Evolutionary conservation across 768 basidiomycete species (phyloP), one percentile per base, ranked within the genome.

Genomic region (Suillus subluteus): DNA sequence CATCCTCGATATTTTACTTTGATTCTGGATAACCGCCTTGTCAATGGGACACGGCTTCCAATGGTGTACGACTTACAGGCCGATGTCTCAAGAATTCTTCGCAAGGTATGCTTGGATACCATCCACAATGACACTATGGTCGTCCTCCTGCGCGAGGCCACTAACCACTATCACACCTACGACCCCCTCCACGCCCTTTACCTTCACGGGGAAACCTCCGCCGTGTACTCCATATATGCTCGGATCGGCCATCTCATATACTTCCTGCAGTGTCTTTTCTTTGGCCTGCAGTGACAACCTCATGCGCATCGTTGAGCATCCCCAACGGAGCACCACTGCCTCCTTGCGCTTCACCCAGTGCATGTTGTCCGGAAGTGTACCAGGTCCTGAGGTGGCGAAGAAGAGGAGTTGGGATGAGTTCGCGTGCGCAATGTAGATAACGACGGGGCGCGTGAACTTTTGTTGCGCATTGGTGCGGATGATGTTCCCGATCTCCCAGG

Each of bases 101-200:
- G 67, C 70, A 32, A 78, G 68, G 63, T 74, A 77, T 35, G 74
- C 69, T 63, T 67, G 63, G 30, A 77, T 73, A 13, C 74, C 70
- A 35, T 79, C 73, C 13, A 76, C 73, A 15, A 79, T 69, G 43
- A 77, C 73, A 7, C 63, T 67, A 50, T 80, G 79, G 35, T 79
- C 77, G 62, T 73, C 71, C 23, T 75, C 73, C 66, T 75, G 71
- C 52, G 62, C 66, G 61, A 80, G 65, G 11, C 78, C 79, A 48
- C 75, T 75, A 1, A 79, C 79, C 15, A 78, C 78, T n/a, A 80
- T 76, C 35, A 76, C 79, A 0, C 75, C 79, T 2, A 79, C 72
- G 8, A 78, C 7, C 0, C 77, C 76, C 32, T 80, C 78, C n/a
- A 79, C 75, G 15, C 71, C 70, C 66, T 66, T 72, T 44, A 80